Evolutionary conservation across 768 basidiomycete species (phyloP).

Genomic region (Hirschioporus abietinus): DNA sequence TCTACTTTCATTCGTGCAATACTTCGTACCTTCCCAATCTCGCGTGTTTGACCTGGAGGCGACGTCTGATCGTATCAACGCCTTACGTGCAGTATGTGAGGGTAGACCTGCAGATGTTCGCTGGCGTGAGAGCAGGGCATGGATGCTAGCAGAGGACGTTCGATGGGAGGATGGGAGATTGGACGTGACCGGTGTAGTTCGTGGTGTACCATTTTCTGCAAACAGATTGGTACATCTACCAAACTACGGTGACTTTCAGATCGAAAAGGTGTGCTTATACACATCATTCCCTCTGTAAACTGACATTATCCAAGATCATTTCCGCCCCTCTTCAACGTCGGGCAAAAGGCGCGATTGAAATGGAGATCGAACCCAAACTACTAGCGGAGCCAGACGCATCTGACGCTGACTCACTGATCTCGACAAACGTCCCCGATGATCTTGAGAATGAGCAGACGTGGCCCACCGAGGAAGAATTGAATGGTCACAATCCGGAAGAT

Average conservation of each 20-base stretch:
- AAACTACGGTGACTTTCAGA: slow-evolving; percentile 81
- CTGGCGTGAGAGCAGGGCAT: slow-evolving; percentile 80
- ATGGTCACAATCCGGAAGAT: slow-evolving; percentile 22
- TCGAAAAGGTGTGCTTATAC: slow-evolving; percentile 56
- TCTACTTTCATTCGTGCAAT: slow-evolving; percentile 88
- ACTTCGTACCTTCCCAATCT: slow-evolving; percentile 83
- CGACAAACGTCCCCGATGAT: slow-evolving; percentile 83
- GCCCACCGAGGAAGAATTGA: slow-evolving; percentile 97
- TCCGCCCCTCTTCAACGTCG: slow-evolving; percentile 49
- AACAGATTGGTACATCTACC: slow-evolving; percentile 87
- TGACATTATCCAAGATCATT: slow-evolving; percentile 47
- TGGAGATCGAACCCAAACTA: slow-evolving; percentile 65
- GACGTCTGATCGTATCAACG: slow-evolving; percentile 61
- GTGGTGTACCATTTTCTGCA: slow-evolving; percentile 74
- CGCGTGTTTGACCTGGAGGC: slow-evolving; percentile 70
- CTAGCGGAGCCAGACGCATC: slow-evolving; percentile 61
- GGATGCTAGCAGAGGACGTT: slow-evolving; percentile 65
- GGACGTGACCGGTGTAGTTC: slow-evolving; percentile 75
- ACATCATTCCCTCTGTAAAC: neutral
- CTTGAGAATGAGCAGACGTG: slow-evolving; percentile 96
- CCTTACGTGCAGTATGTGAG: slow-evolving; percentile 76
- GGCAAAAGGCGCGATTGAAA: slow-evolving; percentile 34
- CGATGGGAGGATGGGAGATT: slow-evolving; percentile 62
- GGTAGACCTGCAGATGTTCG: slow-evolving; percentile 74
- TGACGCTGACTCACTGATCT: slow-evolving; percentile 79